Evolutionary conservation across 768 basidiomycete species (phyloP).

Genomic region (Mycena belliarum): DNA sequence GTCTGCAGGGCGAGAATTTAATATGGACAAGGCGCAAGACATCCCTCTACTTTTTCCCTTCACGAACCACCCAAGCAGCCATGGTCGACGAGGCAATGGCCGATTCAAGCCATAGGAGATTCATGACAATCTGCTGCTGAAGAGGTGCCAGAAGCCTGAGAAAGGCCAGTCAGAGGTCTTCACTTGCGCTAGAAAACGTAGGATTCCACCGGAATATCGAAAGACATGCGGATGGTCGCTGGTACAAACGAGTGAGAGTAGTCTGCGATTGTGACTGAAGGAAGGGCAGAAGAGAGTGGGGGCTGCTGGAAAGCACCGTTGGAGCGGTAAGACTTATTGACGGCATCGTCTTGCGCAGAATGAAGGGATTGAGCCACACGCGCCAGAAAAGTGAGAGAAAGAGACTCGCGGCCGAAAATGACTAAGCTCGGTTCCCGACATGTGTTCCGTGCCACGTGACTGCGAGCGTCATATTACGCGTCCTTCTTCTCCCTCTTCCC

Average conservation of each 20-base stretch:
- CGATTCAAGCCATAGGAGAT: conserved; percentile 84
- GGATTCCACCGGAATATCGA: conserved; percentile 78
- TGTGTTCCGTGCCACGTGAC: neutral
- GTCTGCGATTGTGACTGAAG: conserved; percentile 79
- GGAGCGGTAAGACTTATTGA: conserved; percentile 26
- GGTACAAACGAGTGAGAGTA: conserved; percentile 77
- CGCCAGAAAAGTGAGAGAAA: neutral
- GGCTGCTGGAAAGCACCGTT: conserved; percentile 29
- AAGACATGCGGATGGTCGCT: conserved; percentile 84
- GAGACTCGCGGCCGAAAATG: neutral
- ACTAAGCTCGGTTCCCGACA: conserved; percentile 4
- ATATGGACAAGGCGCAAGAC: conserved; percentile 9
- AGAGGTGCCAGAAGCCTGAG: conserved; percentile 72
- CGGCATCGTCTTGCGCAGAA: conserved; percentile 17
- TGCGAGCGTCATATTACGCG: conserved; percentile 15
- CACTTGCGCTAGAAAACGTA: neutral
- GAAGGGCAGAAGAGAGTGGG: conserved; percentile 77
- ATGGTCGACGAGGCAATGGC: conserved; percentile 67
- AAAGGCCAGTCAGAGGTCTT: conserved; percentile 2
- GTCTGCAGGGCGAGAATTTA: conserved; percentile 40
- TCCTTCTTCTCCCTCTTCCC: neutral
- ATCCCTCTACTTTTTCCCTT: conserved; percentile 62
- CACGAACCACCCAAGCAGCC: conserved; percentile 74
- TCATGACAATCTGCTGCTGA: conserved; percentile 86
- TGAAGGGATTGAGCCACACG: conserved; percentile 19